Base-by-base conservation (phyloP, 2,329 filamentous ascomycete genomes). In the Aspergillus vadensis region DNA sequence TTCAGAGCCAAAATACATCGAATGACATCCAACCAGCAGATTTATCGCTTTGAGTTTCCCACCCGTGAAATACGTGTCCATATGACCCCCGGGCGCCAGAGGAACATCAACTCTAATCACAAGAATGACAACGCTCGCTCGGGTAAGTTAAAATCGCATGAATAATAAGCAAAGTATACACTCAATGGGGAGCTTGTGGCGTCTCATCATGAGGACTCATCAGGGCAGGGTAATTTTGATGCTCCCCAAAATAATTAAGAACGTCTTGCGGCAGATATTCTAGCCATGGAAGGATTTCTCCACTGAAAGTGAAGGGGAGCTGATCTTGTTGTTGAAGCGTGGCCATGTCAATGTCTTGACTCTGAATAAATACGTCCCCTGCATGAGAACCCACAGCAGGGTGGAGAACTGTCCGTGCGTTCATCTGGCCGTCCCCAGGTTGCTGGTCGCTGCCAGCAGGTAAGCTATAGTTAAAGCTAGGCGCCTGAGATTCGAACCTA, bases 301-400 rank as follows among this genome's bases (percentile, higher is more conserved):
- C 87, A 27, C 72, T 74, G 27, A 78, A 75, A 9, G 69, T 60
- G 30, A 80, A 78, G 2, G 76, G 76, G 48, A 77, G 74, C 2
- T 73, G 68, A 41, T 74, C 70, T 38, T 76, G 75, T 54, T 77
- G 70, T 7, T 79, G 75, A 17, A 92, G 76, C 4, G 85, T 79
- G 23, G 84, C 86, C 81, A 93, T 89, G 64, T 93, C 89, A 36
- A 94, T 86, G 65, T 93, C 89, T 64, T 91, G 89, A 61, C 86
- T 89, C 71, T 91, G 87, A 65, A 93, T 91, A 63, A 90, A 87
- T 76, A 92, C 88, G 50, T 71, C 64, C 5, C 67, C 67, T 14
- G 63, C 63, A 12, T 69, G 59, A 6, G 69, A 43, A 15, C 63
- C 64, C 6, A 67, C 56, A 39, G 55, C 52, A 3, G 66, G 54